These are phyloP conservation scores for Rhynchospora pubera DNA, from an alignment of 176 grass and related monocot species.

Conservation along the genomic window DNA sequence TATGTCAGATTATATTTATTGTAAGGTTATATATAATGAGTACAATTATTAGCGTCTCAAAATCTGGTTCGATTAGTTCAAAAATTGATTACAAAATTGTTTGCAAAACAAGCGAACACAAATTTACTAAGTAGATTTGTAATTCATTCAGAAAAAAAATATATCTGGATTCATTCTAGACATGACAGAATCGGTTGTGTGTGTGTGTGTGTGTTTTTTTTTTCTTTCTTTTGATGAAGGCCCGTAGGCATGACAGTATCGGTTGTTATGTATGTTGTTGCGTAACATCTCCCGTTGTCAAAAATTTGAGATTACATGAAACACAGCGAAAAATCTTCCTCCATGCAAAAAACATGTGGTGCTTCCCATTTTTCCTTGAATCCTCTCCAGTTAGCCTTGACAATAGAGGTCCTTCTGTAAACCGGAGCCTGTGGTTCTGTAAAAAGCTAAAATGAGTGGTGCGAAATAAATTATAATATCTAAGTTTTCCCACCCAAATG, in stretches of 20 bases:
- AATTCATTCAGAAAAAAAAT: neutral
- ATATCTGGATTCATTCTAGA: no score
- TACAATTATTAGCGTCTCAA: no score
- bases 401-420: neutral
- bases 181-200: neutral
- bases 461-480: slow-evolving; percentile 3
- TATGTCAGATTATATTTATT: no score
- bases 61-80: no score
- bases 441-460: neutral
- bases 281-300: neutral
- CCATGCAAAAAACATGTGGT: neutral
- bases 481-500: neutral
- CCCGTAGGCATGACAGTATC: no score
- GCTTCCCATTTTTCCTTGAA: neutral
- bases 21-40: no score
- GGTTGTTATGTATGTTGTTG: no score
- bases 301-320: neutral
- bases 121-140: no score
- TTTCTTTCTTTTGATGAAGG: no score
- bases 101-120: no score
- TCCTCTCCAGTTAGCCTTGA: neutral
- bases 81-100: no score
- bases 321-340: neutral
- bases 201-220: no score
- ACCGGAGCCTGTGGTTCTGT: neutral